Conservation (phyloP, 2,329 filamentous ascomycete genomes). For the Teratosphaeria zuluensis region DNA sequence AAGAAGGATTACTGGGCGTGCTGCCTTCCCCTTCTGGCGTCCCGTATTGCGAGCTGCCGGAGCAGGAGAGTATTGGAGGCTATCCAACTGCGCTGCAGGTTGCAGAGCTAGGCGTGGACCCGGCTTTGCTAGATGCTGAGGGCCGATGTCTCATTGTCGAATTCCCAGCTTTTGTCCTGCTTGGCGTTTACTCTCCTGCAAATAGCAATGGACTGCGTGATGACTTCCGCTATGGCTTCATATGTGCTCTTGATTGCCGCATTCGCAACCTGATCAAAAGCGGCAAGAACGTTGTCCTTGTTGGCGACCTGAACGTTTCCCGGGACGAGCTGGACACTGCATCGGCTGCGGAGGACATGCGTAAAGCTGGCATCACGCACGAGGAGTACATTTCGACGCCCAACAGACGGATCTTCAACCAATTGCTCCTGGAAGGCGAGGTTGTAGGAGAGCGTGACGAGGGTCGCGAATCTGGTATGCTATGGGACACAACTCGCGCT, state of each 20-base stretch:
- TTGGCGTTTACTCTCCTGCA: slow-evolving; percentile 87
- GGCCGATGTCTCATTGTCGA: slow-evolving; percentile 85
- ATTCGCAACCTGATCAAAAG: slow-evolving; percentile 71
- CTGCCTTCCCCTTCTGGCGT: slow-evolving; percentile 61
- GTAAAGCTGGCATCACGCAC: slow-evolving; percentile 57
- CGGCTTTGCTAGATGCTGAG: slow-evolving; percentile 71
- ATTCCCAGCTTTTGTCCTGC: slow-evolving; percentile 86
- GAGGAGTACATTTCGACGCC: slow-evolving; percentile 65
- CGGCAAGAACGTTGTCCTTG: slow-evolving; percentile 77
- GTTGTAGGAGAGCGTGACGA: slow-evolving; percentile 58
- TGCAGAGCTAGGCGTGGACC: slow-evolving; percentile 52
- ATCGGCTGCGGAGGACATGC: slow-evolving; percentile 59
- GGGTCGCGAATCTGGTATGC: slow-evolving; percentile 57
- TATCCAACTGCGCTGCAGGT: slow-evolving; percentile 68
- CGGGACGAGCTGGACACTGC: slow-evolving; percentile 64
- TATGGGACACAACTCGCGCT: slow-evolving; percentile 75
- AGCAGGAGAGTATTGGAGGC: slow-evolving; percentile 71
- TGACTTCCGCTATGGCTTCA: slow-evolving; percentile 71
- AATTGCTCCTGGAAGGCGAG: slow-evolving; percentile 65
- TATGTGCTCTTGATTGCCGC: slow-evolving; percentile 69
- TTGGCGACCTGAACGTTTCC: slow-evolving; percentile 81
- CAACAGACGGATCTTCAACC: slow-evolving; percentile 71
- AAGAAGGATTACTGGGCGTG: slow-evolving; percentile 85
- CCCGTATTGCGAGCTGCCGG: slow-evolving; percentile 64
- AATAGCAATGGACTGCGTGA: slow-evolving; percentile 76